Percentiles rank a stretch among this genome's conserved stretches.
phyloP scores from a whole-genome alignment of 2,329 filamentous ascomycete species.

The Magnaporthiopsis incrustans region DNA sequence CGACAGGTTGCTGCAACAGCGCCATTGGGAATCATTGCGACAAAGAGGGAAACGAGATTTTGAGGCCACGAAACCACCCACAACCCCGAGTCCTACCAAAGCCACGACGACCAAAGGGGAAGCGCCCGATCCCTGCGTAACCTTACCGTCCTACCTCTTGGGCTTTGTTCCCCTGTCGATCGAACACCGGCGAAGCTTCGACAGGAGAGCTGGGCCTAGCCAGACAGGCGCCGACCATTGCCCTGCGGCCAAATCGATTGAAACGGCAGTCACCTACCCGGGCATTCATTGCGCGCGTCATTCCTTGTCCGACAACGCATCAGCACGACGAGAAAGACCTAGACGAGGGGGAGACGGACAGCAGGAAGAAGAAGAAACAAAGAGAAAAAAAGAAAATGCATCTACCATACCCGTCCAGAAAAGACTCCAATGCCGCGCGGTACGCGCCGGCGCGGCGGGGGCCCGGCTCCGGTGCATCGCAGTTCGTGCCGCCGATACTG shows the following conservation, averaged over 20 bases:
- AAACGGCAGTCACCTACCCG: too few species aligned
- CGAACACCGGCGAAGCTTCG: neutral
- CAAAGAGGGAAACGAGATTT: neutral
- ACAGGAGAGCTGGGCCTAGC: neutral
- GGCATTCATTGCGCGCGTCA: neutral
- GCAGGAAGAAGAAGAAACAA: neutral
- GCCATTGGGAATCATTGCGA: neutral
- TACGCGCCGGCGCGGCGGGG: slow-evolving; percentile 54
- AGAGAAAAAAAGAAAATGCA: slow-evolving; percentile 63
- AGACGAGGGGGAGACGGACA: neutral
- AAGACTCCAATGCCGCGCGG: slow-evolving; percentile 67
- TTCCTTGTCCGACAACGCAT: neutral
- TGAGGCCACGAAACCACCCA: neutral
- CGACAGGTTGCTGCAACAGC: neutral
- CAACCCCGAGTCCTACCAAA: neutral
- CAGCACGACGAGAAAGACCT: neutral
- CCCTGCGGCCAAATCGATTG: neutral
- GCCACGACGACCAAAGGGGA: neutral
- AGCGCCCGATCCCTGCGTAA: neutral
- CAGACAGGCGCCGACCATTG: neutral
- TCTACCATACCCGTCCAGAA: slow-evolving; percentile 81
- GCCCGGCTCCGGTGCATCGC: slow-evolving; percentile 25
- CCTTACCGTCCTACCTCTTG: neutral
- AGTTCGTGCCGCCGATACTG: slow-evolving; percentile 31
- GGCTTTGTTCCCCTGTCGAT: neutral